Base-by-base conservation (phyloP, 2,329 filamentous ascomycete genomes). In the Bimuria novae-zelandiae region DNA sequence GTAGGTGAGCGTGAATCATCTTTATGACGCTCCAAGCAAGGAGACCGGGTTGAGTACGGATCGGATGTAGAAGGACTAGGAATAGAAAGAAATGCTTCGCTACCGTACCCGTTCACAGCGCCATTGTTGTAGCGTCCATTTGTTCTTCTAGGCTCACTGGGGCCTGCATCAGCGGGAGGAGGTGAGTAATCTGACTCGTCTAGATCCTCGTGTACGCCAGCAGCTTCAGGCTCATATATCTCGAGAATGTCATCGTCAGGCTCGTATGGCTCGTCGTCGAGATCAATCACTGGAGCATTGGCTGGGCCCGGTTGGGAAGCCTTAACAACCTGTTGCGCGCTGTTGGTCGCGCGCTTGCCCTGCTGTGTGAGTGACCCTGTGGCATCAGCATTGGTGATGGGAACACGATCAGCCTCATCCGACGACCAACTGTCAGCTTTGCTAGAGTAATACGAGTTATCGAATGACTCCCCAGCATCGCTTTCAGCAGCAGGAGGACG, bases 401-500 rank as follows among this genome's bases (percentile, higher is more conserved):
- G 63, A 57, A 63, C 65, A 56, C 57, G 52, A 56, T 72, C 70
- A 67, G 55, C 54, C 52, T 76, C 73, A 56, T 81, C 79, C 70
- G 83, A 79, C 70, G 84, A 76, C 59, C 92, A 96, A 72, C 92
- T 89, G 79, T 92, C 88, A 59, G 83, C 84, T 77, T 89, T 90
- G 76, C 92, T 97, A 62, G 93, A 97, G 80, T 97, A 97, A 75
- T 96, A 96, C 35, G 92, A 94, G 70, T 95, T 92, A 76, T 97
- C 92, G 77, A 92, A 90, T 30, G 90, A 94, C 74, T 93, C 90
- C 82, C 82, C 89, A 69, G 83, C 82, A 72, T 85, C 85, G 68
- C 80, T 80, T 74, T 87, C 80, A 77, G 84, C 83, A 80, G 80
- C 79, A 54, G 75, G 71, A 57, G 76, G 70, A 32, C 62, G 76